A percentile compares a stretch with the other conserved stretches of the same genome.
phyloP scores from a whole-genome alignment of 768 basidiomycete genomes.

The Pleurotus platypus region DNA sequence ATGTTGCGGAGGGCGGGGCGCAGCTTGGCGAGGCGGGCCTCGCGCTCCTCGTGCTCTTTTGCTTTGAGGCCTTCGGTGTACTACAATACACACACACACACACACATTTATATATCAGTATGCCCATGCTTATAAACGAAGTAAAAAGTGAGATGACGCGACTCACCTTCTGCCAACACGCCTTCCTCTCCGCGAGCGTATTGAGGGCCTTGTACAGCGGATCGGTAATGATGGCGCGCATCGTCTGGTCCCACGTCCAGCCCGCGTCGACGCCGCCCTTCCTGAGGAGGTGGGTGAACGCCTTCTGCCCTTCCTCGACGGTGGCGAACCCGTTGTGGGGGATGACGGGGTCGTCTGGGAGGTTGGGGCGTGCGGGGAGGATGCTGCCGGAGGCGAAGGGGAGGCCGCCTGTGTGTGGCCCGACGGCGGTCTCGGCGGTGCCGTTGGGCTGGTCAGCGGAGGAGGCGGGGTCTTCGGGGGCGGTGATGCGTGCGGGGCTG shows the following conservation, averaged over 20 bases:
- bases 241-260: constrained; percentile 98
- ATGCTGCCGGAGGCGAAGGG: constrained; percentile 60
- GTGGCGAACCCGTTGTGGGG: constrained; percentile 88
- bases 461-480: constrained; percentile 37
- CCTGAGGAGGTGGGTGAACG: constrained; percentile 85
- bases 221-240: constrained; percentile 97
- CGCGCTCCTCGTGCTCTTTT: constrained; percentile 84
- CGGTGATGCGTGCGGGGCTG: constrained; percentile 25
- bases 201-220: constrained; percentile 93
- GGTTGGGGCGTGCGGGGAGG: constrained; percentile 70
- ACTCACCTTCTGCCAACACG: constrained; percentile 92
- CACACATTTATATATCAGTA: not conserved
- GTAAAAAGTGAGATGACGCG: no score
- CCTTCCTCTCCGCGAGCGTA: constrained; percentile 92
- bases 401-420: constrained; percentile 48
- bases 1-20: constrained; percentile 85
- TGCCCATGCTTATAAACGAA: no score
- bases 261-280: constrained; percentile 87
- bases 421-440: constrained; percentile 38
- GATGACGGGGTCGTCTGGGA: constrained; percentile 85
- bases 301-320: constrained; percentile 88
- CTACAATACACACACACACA: constrained; percentile 36
- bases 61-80: constrained; percentile 74
- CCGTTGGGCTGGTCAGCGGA: constrained; percentile 51
- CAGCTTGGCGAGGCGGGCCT: constrained; percentile 77